phyloP scores from a whole-genome alignment of 768 basidiomycete genomes.

The Auricularia sp. region DNA sequence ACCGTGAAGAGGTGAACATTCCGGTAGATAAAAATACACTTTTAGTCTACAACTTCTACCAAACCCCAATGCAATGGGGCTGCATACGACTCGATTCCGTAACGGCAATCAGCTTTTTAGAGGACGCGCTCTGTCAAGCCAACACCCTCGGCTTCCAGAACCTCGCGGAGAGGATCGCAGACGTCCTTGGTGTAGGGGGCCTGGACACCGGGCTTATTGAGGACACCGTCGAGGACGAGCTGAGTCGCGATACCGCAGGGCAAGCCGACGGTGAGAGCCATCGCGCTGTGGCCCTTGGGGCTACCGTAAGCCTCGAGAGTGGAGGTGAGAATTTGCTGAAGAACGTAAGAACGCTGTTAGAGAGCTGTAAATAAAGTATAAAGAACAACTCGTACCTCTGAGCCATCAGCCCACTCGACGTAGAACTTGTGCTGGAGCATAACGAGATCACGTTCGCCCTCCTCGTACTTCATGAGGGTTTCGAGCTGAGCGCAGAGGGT shows the following conservation, averaged over 20 bases:
- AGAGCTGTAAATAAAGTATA: too few relatives aligned
- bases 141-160: slow-evolving; percentile 64
- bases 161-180: slow-evolving; percentile 59
- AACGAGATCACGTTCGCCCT: slow-evolving; percentile 87
- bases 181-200: slow-evolving; percentile 82
- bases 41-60: too few relatives aligned
- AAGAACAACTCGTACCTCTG: slow-evolving; percentile 64
- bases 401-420: slow-evolving; percentile 85
- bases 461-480: slow-evolving; percentile 81
- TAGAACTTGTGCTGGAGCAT: slow-evolving; percentile 98
- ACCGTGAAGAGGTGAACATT: too few relatives aligned
- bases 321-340: slow-evolving; percentile 81
- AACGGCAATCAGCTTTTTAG: too few relatives aligned
- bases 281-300: slow-evolving; percentile 70
- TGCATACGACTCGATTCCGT: too few relatives aligned
- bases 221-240: slow-evolving; percentile 77
- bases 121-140: slow-evolving; percentile 60
- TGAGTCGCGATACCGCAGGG: slow-evolving; percentile 93
- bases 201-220: slow-evolving; percentile 68
- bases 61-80: too few relatives aligned
- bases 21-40: too few relatives aligned
- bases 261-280: slow-evolving; percentile 85
- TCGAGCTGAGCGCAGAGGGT: slow-evolving; percentile 88
- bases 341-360: too few relatives aligned
- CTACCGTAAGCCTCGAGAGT: slow-evolving; percentile 84